Base-by-base conservation (phyloP, 148 eudicot species). In the Simmondsia chinensis region DNA sequence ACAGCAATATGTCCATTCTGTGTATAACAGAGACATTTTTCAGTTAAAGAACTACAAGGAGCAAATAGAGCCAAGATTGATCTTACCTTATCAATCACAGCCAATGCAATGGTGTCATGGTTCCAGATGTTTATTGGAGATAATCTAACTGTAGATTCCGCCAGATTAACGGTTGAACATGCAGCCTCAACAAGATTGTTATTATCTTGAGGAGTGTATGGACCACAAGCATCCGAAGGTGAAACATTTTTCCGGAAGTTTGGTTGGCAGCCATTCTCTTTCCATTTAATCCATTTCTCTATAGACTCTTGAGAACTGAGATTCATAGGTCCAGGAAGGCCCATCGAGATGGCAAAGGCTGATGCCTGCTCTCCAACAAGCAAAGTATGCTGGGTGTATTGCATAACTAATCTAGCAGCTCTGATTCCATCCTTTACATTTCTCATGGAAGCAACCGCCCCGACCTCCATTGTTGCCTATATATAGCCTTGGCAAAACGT, bases 401-500 rank as follows among this genome's bases (percentile, higher is more conserved):
- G 71, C 97, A 89, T 89, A 33, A 89, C 97, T 48, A 89, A 54
- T 64, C 69, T 75, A 28, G 97, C 95, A 54, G 97, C 93, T 70
- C 37, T 71, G 33, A 84, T 84, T 36, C 72, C 93, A 58, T 89
- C 87, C 49, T 64, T 78, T 43, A 89, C 94, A 51, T 80, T 73
- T 47, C 95, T 69, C 93, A 89, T 89, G 38, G 87, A 82, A 71
- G 82, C 97, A 69, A 89, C 97, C 28, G 97, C 91, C 48, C 97
- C 97, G 42, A 84, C 82, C 72, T 89, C 97, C 97, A 89, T 89
- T 38, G 87, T 80, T 56, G 69, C 93, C 97, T 89, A 70, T 48
- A 39, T 52, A 65, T 57, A 46, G 52, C 70, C 80, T 81, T 81
- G 60, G 68, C 69, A 69, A 56, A 56, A 41, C 23, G 35, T 16